These are phyloP conservation scores for Pontederia crassipes DNA, from an alignment of 176 grass and related monocot species.

Conservation along the genomic window DNA sequence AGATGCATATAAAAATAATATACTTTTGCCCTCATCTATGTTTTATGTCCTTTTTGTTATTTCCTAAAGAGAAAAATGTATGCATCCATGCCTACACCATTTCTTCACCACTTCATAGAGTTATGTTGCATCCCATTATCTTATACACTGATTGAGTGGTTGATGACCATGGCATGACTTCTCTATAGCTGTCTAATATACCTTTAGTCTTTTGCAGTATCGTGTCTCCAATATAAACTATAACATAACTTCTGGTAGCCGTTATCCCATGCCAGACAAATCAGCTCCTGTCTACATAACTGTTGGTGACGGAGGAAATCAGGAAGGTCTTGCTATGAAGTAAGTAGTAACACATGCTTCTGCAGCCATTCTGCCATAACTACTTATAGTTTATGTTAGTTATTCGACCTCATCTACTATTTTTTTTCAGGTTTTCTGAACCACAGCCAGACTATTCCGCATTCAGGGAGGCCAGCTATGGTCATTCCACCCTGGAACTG, in stretches of 20 bases:
- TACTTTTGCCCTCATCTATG: no score
- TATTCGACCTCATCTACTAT: no score
- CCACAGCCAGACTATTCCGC: slow-evolving; percentile 92
- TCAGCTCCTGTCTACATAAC: slow-evolving; percentile 86
- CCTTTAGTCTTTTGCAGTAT: slow-evolving; percentile 43
- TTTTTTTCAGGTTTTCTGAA: slow-evolving; percentile 42
- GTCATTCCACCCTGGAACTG: slow-evolving; percentile 73
- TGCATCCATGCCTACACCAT: no score
- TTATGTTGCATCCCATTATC: no score
- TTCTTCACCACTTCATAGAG: no score
- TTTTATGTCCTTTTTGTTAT: no score
- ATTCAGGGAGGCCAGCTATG: slow-evolving; percentile 90
- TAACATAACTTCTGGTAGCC: slow-evolving; percentile 70
- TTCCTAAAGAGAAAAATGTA: no score
- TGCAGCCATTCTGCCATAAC: no score
- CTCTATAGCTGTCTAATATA: neutral
- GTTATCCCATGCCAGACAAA: slow-evolving; percentile 69
- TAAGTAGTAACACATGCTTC: slow-evolving; percentile 3
- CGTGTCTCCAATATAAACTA: slow-evolving; percentile 92
- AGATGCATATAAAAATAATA: no score
- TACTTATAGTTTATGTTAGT: no score
- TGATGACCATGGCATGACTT: no score
- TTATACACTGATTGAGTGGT: no score
- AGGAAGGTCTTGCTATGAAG: slow-evolving; percentile 85
- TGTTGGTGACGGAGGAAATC: slow-evolving; percentile 91